Evolutionary conservation across 495 filamentous ascomycete genomes (phyloP), one percentile per base, ranked within the genome.

Genomic region (Podospora pseudoanserina): DNA sequence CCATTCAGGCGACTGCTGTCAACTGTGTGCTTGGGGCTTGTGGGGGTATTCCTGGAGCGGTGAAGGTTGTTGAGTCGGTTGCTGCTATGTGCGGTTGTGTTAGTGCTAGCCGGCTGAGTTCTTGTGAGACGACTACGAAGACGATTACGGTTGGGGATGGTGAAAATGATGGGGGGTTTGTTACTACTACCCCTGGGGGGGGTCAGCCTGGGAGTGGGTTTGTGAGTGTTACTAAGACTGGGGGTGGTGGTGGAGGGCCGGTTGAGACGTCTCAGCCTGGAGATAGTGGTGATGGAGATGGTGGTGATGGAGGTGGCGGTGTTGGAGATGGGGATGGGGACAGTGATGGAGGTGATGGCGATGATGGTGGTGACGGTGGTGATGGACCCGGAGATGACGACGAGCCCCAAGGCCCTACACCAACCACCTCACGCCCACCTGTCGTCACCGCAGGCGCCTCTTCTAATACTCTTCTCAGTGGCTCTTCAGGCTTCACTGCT

Each of bases 1-100:
- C 15, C 39, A 65, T 68, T n/a, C 56, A 65, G 23, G 20, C 2
- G 9, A 28, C 27, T 11, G 63, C 58, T 18, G 54, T 54, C n/a
- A 18, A 13, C 11, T 60, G 64, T 2, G 67, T 69, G 6, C 1
- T 62, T 1, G 57, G 57, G 19, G 63, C 49, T 13, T 69, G 63
- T 7, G 56, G 39, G 5, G 34, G 6, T 5, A 49, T 49, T 49
- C 39, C 39, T 13, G 55, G 27, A 19, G 67, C 67, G 4, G 1
- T 15, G 5, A 15, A 55, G 11, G 56, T 65, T 3, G 44, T 57
- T 34, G 19, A n/a, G 5, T 56, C 56, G 13, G 63, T 69, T 0
- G 56, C 23, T 2, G 18, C 20, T 4, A 39, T 69, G 13, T 69
- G 67, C 39, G 7, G 16, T 2, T 69, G 63, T 23, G 63, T 65